Percentiles rank a stretch among this genome's conserved stretches.
phyloP scores from a whole-genome alignment of 495 filamentous ascomycete species.

The Annulohypoxylon maeteangense region DNA sequence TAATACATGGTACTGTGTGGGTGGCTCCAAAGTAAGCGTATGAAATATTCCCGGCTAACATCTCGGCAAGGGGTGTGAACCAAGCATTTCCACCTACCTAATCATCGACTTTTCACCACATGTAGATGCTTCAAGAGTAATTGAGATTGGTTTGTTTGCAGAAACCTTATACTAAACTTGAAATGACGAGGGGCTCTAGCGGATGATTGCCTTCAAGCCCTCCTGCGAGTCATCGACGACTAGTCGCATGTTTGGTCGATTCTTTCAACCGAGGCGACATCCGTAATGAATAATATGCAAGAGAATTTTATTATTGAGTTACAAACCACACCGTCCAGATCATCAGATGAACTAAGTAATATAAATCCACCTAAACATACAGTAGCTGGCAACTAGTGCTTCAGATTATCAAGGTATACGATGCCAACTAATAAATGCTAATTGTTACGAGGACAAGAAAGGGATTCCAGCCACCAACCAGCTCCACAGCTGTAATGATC shows the following conservation, averaged over 20 bases:
- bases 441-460: slow-evolving; percentile 9
- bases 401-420: slow-evolving; percentile 18
- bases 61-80: slow-evolving; percentile 12
- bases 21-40: slow-evolving; percentile 18
- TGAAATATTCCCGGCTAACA: slow-evolving; percentile 19
- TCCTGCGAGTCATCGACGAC: slow-evolving; percentile 6
- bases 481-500: slow-evolving; percentile 12
- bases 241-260: slow-evolving; percentile 4
- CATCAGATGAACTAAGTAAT: slow-evolving; percentile 31
- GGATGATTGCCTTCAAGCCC: slow-evolving; percentile 5
- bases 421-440: slow-evolving; percentile 10
- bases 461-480: slow-evolving; percentile 11
- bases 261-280: slow-evolving; percentile 28
- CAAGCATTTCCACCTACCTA: background rate
- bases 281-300: slow-evolving; percentile 33
- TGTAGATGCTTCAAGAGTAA: background rate
- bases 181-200: slow-evolving; percentile 8
- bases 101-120: background rate
- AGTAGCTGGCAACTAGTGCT: slow-evolving; percentile 7
- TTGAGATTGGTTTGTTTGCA: background rate
- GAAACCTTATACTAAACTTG: slow-evolving; percentile 7
- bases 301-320: slow-evolving; percentile 16
- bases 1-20: slow-evolving; percentile 8
- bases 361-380: slow-evolving; percentile 13
- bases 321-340: slow-evolving; percentile 12